Conservation (phyloP, 2,329 filamentous ascomycete genomes). For the Leptographium lundbergii region DNA sequence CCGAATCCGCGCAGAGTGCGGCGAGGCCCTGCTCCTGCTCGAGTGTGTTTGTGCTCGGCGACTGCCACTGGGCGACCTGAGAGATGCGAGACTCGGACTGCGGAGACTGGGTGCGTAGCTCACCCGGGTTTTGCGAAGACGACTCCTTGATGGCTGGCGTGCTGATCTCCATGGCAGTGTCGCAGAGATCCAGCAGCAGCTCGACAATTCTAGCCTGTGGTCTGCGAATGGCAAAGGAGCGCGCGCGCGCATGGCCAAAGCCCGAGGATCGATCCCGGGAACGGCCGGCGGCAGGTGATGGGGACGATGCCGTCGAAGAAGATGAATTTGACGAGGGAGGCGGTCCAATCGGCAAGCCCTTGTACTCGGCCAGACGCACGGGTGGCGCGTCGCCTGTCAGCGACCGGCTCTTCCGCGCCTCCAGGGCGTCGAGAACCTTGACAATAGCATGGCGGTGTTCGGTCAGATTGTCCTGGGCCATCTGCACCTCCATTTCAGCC, state of each 20-base stretch:
- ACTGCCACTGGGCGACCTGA: slow-evolving; percentile 94
- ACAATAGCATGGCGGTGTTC: slow-evolving; percentile 94
- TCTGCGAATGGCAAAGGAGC: slow-evolving; percentile 82
- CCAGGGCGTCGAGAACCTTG: slow-evolving; percentile 83
- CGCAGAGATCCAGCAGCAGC: slow-evolving; percentile 84
- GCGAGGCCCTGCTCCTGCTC: slow-evolving; percentile 90
- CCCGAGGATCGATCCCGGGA: slow-evolving; percentile 59
- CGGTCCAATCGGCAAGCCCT: slow-evolving; percentile 72
- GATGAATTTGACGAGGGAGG: slow-evolving; percentile 48
- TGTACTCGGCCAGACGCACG: slow-evolving; percentile 63
- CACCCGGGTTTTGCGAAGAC: slow-evolving; percentile 51
- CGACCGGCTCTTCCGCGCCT: slow-evolving; percentile 60
- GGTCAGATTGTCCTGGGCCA: slow-evolving; percentile 81
- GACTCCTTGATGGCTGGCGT: slow-evolving; percentile 86
- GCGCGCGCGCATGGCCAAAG: slow-evolving; percentile 65
- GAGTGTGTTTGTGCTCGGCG: slow-evolving; percentile 76
- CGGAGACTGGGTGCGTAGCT: slow-evolving; percentile 85
- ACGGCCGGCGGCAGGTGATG: slow-evolving; percentile 57
- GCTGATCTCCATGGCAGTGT: slow-evolving; percentile 90
- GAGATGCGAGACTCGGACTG: slow-evolving; percentile 91
- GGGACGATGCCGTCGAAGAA: slow-evolving; percentile 37
- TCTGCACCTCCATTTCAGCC: slow-evolving; percentile 94
- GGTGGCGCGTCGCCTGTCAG: slow-evolving; percentile 38
- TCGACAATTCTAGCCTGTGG: slow-evolving; percentile 91
- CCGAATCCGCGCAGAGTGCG: slow-evolving; percentile 79